These are phyloP conservation scores for Centaurea solstitialis DNA, from an alignment of 129 eudicot species.

Conservation along the genomic window DNA sequence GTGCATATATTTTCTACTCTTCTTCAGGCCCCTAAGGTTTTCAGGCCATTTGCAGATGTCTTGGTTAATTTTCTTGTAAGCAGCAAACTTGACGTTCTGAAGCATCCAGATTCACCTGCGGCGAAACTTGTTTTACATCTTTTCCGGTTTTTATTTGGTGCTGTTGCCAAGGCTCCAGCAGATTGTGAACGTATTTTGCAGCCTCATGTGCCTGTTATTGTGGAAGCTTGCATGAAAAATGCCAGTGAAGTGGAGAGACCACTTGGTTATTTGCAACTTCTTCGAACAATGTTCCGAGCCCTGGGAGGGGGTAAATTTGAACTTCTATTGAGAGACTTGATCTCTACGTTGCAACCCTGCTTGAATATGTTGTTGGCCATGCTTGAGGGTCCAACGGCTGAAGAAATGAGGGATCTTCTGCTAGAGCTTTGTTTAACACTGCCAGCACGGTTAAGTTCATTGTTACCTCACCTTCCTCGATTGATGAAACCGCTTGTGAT, in stretches of 20 bases:
- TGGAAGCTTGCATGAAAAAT: conserved; percentile 94
- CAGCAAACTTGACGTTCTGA: conserved; percentile 97
- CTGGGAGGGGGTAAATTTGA: conserved; percentile 98
- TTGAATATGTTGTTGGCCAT: conserved; percentile 86
- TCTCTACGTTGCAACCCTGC: conserved; percentile 75
- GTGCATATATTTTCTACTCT: conserved; percentile 92
- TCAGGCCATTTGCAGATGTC: conserved; percentile 92
- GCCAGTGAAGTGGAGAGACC: conserved; percentile 93
- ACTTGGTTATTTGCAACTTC: conserved; percentile 90
- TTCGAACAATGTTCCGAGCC: conserved; percentile 90
- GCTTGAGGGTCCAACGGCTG: conserved; percentile 98
- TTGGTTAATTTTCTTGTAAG: conserved; percentile 92
- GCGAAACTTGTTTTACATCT: conserved; percentile 95
- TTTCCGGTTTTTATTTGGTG: conserved; percentile 75
- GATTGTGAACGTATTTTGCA: conserved; percentile 96
- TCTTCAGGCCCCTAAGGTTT: conserved; percentile 82
- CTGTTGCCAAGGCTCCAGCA: conserved; percentile 91
- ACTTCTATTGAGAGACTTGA: conserved; percentile 75
- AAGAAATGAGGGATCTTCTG: conserved; percentile 86
- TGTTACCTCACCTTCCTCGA: conserved; percentile 93
- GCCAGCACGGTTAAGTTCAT: conserved; percentile 92
- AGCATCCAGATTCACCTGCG: conserved; percentile 93
- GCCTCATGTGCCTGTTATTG: conserved; percentile 93
- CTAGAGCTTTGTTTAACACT: conserved; percentile 88
- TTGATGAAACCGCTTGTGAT: conserved; percentile 96